A percentile compares a stretch with the other conserved stretches of the same genome.
Evolutionary conservation across 306 rosid genomes (phyloP).

Genomic region (Biancaea sappan): DNA sequence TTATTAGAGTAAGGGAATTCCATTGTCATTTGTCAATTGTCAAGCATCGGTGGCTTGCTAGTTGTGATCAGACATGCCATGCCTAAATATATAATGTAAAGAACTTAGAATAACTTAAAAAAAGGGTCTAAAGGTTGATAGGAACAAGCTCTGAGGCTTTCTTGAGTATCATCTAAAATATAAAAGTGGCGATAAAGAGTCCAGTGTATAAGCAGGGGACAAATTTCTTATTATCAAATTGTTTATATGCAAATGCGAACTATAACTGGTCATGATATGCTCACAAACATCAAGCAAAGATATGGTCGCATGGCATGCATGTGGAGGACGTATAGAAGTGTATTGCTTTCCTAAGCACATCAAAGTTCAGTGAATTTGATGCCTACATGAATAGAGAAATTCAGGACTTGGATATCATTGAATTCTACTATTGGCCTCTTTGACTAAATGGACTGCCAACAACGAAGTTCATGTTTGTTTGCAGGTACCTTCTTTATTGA

Average conservation of each 20-base stretch:
- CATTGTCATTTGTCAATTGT: too few species aligned
- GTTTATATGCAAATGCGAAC: background rate
- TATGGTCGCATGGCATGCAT: background rate
- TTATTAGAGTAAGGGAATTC: background rate
- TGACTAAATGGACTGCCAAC: slow-evolving; percentile 21
- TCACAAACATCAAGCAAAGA: background rate
- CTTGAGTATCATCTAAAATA: background rate
- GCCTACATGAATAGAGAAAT: background rate
- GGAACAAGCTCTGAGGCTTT: background rate
- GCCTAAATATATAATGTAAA: background rate
- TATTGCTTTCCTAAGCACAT: slow-evolving; percentile 21
- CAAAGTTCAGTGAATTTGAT: background rate
- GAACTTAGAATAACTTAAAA: background rate
- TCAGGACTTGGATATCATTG: background rate
- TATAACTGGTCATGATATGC: background rate
- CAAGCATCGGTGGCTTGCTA: background rate
- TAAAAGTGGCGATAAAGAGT: background rate
- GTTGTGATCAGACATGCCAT: background rate
- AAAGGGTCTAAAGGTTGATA: background rate
- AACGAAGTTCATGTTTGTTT: slow-evolving; percentile 26
- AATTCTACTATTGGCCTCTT: slow-evolving; percentile 19
- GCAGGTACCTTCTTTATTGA: slow-evolving; percentile 92
- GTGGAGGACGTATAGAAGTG: background rate
- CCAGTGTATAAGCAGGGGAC: background rate
- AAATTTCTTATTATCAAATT: background rate